These are phyloP conservation scores for Cystobasidiopsis lactophilus DNA, from an alignment of 768 basidiomycete species.

Conservation along the genomic window DNA sequence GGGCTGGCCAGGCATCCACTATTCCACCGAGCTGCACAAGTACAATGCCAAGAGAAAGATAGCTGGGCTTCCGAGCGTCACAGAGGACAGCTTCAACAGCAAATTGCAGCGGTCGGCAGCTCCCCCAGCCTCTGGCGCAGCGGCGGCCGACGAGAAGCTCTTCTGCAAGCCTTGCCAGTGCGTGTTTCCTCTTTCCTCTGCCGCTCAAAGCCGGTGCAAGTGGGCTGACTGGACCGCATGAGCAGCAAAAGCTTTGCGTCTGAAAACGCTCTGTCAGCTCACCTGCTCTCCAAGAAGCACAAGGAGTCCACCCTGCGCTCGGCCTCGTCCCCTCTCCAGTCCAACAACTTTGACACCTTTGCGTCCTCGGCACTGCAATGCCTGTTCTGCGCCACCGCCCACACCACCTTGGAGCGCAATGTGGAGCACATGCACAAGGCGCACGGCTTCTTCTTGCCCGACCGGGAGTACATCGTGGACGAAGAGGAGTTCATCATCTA, in stretches of 20 bases:
- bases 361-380: conserved; percentile 38
- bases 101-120: conserved; percentile 39
- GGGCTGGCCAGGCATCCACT: conserved; percentile 39
- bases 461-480: conserved; percentile 73
- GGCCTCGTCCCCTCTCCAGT: conserved; percentile 1
- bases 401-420: conserved; percentile 37
- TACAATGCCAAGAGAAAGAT: conserved; percentile 77
- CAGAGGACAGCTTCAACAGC: conserved; percentile 52
- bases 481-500: conserved; percentile 56
- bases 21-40: conserved; percentile 79
- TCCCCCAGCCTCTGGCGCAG: not conserved
- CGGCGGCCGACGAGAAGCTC: conserved; percentile 8
- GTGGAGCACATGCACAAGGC: conserved; percentile 62
- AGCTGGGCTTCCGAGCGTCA: conserved; percentile 68
- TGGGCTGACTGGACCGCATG: not conserved
- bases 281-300: conserved; percentile 74
- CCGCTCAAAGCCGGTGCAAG: not conserved
- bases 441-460: conserved; percentile 93
- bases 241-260: conserved; percentile 68
- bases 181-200: conserved; percentile 22
- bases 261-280: conserved; percentile 70
- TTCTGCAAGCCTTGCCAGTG: conserved; percentile 65
- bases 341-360: conserved; percentile 12
- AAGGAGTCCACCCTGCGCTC: conserved; percentile 30
- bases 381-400: conserved; percentile 51